Evolutionary conservation across 2,329 filamentous ascomycete species (phyloP).

Genomic region (Hysterium pulicare): DNA sequence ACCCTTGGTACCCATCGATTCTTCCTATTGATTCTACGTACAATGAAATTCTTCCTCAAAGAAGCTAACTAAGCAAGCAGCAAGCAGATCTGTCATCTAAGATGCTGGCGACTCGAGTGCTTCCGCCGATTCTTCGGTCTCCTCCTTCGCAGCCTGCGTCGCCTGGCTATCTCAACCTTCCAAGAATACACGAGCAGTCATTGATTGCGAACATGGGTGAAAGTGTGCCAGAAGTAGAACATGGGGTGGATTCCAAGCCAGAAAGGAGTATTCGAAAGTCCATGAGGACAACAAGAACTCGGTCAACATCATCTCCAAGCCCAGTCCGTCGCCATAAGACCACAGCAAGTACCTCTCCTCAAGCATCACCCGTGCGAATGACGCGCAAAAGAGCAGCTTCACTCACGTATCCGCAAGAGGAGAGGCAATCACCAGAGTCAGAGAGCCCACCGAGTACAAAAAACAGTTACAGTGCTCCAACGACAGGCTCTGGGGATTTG

Average conservation of each 20-base stretch:
- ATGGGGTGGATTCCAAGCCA: no score
- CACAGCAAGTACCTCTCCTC: conserved; percentile 14
- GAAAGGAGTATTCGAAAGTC: conserved; percentile 26
- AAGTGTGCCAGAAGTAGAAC: no score
- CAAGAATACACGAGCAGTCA: no score
- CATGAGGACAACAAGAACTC: conserved; percentile 24
- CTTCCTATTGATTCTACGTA: conserved; percentile 27
- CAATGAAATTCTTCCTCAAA: conserved; percentile 34
- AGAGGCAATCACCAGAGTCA: conserved; percentile 10
- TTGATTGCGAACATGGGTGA: no score
- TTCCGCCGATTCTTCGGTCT: conserved; percentile 28
- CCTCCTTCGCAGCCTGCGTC: conserved; percentile 16
- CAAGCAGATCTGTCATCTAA: conserved; percentile 19
- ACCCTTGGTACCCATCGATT: conserved; percentile 21
- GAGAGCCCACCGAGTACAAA: conserved; percentile 19
- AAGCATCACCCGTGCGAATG: conserved; percentile 16
- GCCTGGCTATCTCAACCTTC: no score
- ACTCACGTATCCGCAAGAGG: conserved; percentile 17
- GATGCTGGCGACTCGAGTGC: conserved; percentile 33
- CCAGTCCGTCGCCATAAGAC: conserved; percentile 17
- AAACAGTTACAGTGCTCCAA: conserved; percentile 23
- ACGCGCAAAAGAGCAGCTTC: conserved; percentile 24
- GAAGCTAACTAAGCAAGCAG: conserved; percentile 25
- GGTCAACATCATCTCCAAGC: conserved; percentile 16
- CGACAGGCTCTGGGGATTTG: conserved; percentile 26